Percentiles rank a stretch among this genome's conserved stretches.
phyloP scores from a whole-genome alignment of 208 protist genomes.

The Phytomonas serpens region DNA sequence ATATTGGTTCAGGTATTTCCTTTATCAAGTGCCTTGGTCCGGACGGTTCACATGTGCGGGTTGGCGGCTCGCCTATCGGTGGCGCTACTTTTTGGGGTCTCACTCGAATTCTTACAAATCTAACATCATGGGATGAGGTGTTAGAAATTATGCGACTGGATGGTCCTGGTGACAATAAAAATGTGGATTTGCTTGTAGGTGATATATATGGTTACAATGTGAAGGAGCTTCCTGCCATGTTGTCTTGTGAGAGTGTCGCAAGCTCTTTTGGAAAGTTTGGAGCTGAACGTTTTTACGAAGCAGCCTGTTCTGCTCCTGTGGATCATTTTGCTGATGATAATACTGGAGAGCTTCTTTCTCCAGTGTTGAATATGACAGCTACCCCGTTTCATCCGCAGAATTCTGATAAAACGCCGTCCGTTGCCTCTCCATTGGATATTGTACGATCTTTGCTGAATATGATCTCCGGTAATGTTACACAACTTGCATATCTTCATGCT shows the following conservation, averaged over 20 bases:
- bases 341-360: constrained; percentile 24
- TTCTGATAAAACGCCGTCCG: neutral
- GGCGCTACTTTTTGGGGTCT: constrained; percentile 97
- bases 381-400: neutral
- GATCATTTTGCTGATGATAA: constrained; percentile 31
- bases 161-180: constrained; percentile 89
- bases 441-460: constrained; percentile 91
- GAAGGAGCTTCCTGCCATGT: constrained; percentile 80
- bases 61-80: constrained; percentile 93
- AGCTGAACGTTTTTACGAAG: constrained; percentile 50
- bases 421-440: constrained; percentile 69
- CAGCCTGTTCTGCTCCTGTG: constrained; percentile 8
- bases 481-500: constrained; percentile 94
- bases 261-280: constrained; percentile 88
- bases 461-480: constrained; percentile 95
- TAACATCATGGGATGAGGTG: constrained; percentile 93
- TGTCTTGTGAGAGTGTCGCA: constrained; percentile 77
- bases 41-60: constrained; percentile 84
- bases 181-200: constrained; percentile 95
- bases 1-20: constrained; percentile 96
- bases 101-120: constrained; percentile 87
- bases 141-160: constrained; percentile 90
- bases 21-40: constrained; percentile 91
- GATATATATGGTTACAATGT: constrained; percentile 97
- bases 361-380: constrained; percentile 1